Percentiles rank a stretch among this genome's conserved stretches.
phyloP scores from a whole-genome alignment of 169 alveolate genomes.

The Plasmodium inui region DNA sequence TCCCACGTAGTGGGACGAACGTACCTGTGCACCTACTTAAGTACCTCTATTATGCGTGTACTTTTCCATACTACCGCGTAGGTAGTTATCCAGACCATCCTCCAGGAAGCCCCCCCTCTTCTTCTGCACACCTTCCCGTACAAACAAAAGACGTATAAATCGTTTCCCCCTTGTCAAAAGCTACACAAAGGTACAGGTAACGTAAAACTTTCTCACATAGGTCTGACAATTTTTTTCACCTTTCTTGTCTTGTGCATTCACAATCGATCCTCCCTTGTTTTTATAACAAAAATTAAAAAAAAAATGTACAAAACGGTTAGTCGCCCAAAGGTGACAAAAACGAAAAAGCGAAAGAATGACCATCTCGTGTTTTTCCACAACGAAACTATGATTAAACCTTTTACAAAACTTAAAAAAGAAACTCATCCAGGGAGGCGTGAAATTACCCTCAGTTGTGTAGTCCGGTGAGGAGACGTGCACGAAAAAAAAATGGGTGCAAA shows the following conservation, averaged over 20 bases:
- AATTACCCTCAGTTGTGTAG: background rate
- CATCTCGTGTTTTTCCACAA: background rate
- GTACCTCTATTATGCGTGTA: background rate
- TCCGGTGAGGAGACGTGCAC: background rate
- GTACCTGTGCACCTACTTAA: background rate
- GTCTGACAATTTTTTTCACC: background rate
- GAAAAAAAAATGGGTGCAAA: background rate
- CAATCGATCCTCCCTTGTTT: background rate
- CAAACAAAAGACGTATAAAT: background rate
- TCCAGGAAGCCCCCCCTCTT: background rate
- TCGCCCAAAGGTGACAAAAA: background rate
- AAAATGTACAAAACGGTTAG: background rate
- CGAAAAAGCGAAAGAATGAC: background rate
- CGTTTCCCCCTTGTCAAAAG: background rate
- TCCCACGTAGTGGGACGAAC: background rate
- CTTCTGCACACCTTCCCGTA: background rate
- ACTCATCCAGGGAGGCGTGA: background rate
- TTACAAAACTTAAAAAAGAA: conserved; percentile 7
- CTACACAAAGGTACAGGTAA: background rate
- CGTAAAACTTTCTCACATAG: background rate
- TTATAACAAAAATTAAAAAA: background rate
- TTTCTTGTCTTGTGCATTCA: background rate
- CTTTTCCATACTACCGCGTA: background rate
- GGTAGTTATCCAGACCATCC: background rate
- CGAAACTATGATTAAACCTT: background rate